Evolutionary conservation across 768 basidiomycete species (phyloP).

Genomic region (Trametes gibbosa): DNA sequence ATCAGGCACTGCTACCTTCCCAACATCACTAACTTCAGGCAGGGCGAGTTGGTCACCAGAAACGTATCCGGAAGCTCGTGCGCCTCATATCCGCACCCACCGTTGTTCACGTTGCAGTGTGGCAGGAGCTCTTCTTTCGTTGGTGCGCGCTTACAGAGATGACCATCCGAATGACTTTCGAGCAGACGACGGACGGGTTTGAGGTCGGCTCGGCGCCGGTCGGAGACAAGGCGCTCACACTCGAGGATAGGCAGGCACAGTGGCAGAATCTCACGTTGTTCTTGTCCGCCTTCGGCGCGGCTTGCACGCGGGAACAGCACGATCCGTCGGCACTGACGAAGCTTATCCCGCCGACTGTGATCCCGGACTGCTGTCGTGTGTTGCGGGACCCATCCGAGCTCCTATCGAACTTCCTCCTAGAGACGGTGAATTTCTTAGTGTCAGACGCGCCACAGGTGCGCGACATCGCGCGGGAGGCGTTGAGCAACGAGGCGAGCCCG

Average conservation of each 20-base stretch:
- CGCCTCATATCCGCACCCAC: constrained; percentile 61
- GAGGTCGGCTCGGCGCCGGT: constrained; percentile 28
- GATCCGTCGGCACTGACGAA: constrained; percentile 48
- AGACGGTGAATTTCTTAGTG: constrained; percentile 67
- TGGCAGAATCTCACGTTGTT: constrained; percentile 87
- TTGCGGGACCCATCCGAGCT: constrained; percentile 55
- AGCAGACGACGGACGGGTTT: constrained; percentile 30
- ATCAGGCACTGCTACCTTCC: background rate
- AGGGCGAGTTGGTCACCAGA: constrained; percentile 81
- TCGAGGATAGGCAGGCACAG: constrained; percentile 67
- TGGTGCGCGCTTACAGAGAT: constrained; percentile 67
- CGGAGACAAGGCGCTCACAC: constrained; percentile 37
- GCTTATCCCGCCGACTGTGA: constrained; percentile 51
- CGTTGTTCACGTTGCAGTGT: constrained; percentile 71
- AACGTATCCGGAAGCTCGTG: constrained; percentile 70
- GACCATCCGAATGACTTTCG: constrained; percentile 39
- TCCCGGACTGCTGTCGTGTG: constrained; percentile 75
- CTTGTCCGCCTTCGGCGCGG: constrained; percentile 70
- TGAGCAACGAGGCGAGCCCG: constrained; percentile 77
- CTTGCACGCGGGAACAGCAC: constrained; percentile 54
- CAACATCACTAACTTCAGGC: constrained; percentile 9
- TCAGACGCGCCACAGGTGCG: constrained; percentile 62
- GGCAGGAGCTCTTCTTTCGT: constrained; percentile 79
- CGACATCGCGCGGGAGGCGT: constrained; percentile 77
- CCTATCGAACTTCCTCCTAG: constrained; percentile 62